Evolutionary conservation across 192 early-diverging fungal genomes (phyloP).

Genomic region (Coemansia furcata): DNA sequence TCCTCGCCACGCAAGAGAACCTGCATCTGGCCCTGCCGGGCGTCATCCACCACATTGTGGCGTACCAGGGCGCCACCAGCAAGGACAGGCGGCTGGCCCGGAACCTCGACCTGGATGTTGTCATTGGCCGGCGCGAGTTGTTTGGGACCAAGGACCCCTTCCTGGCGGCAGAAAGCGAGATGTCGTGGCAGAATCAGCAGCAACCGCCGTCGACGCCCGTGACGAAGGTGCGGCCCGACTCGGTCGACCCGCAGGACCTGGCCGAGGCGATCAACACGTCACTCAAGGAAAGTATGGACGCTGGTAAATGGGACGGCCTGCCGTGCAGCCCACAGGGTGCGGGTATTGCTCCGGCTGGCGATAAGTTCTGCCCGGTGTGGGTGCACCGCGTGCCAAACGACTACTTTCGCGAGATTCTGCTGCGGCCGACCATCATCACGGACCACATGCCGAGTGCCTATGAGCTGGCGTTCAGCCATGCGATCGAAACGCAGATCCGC

Average conservation of each 20-base stretch:
- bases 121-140: conserved; percentile 37
- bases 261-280: conserved; percentile 49
- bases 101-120: conserved; percentile 32
- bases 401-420: conserved; percentile 42
- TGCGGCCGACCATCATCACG: conserved; percentile 45
- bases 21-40: conserved; percentile 50
- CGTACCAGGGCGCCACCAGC: conserved; percentile 17
- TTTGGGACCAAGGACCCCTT: conserved; percentile 17
- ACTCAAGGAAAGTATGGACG: conserved; percentile 1
- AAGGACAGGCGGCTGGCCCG: conserved; percentile 16
- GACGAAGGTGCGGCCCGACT: conserved; percentile 34
- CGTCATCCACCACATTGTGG: conserved; percentile 42
- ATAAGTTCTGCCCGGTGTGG: conserved; percentile 46
- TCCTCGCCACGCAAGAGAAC: conserved; percentile 38
- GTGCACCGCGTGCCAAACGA: conserved; percentile 32
- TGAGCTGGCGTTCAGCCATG: conserved; percentile 47
- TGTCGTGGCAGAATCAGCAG: not conserved
- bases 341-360: conserved; percentile 5
- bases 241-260: conserved; percentile 32
- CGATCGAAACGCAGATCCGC: conserved; percentile 49
- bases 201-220: conserved; percentile 46
- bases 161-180: not conserved
- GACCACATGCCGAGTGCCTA: conserved; percentile 55
- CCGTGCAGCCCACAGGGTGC: not conserved
- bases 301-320: not conserved